Conservation (phyloP, 2,329 filamentous ascomycete species). For the Ophiostoma montium region DNA sequence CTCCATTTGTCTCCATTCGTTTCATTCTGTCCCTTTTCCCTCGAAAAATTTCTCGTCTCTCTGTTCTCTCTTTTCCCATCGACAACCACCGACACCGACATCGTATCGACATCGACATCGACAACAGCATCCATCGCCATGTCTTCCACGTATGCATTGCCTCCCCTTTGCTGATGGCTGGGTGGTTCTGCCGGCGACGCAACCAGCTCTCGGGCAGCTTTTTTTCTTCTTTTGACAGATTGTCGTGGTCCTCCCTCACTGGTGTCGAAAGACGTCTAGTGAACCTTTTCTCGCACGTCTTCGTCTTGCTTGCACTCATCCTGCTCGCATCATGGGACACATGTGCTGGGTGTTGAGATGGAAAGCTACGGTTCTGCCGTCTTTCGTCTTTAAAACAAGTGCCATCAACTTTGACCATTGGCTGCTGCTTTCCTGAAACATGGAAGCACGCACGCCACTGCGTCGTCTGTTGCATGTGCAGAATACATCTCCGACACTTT, state of each 20-base stretch:
- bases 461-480: slow-evolving; percentile 7
- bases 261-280: slow-evolving; percentile 45
- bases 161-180: slow-evolving; percentile 3
- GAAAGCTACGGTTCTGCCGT: slow-evolving; percentile 33
- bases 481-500: slow-evolving; percentile 30
- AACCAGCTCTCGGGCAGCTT: slow-evolving; percentile 2
- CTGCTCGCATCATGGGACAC: slow-evolving; percentile 12
- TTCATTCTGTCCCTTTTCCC: too few species aligned
- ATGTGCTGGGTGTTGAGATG: slow-evolving; percentile 62
- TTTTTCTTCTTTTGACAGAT: slow-evolving; percentile 38
- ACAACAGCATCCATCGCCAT: slow-evolving; percentile 6
- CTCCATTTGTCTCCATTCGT: too few species aligned
- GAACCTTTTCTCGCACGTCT: slow-evolving; percentile 51
- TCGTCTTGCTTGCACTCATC: slow-evolving; percentile 21
- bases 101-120: slow-evolving; percentile 1
- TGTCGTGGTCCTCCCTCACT: slow-evolving; percentile 77
- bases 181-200: background rate
- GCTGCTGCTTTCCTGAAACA: background rate
- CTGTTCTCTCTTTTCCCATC: background rate
- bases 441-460: background rate
- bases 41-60: slow-evolving; percentile 2
- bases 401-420: slow-evolving; percentile 29
- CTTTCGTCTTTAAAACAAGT: slow-evolving; percentile 69
- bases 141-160: slow-evolving; percentile 13
- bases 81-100: slow-evolving; percentile 4